A percentile compares a stretch with the other conserved stretches of the same genome.
phyloP scores from a whole-genome alignment of 805 yeast species.

The Candida ipomoeae region DNA sequence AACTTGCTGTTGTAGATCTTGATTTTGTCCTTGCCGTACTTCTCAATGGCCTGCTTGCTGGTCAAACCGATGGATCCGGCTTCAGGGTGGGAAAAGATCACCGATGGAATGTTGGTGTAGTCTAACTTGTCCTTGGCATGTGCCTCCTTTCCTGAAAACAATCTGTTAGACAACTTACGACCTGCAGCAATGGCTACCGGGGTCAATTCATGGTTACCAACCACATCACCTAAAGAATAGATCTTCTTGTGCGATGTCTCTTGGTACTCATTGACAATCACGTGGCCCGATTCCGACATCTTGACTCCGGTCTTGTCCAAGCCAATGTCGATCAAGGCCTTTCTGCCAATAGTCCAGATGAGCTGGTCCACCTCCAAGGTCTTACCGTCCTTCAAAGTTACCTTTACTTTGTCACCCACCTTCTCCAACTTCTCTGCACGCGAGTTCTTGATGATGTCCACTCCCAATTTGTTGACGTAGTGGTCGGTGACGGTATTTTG shows the following conservation, averaged over 20 bases:
- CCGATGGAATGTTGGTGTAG: slow-evolving; percentile 85
- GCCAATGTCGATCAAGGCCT: slow-evolving; percentile 67
- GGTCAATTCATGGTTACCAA: slow-evolving; percentile 88
- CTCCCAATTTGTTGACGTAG: slow-evolving; percentile 71
- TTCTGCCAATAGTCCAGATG: slow-evolving; percentile 94
- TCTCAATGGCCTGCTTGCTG: slow-evolving; percentile 69
- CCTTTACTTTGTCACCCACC: slow-evolving; percentile 34
- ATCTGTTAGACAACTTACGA: slow-evolving; percentile 83
- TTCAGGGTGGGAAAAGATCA: slow-evolving; percentile 97
- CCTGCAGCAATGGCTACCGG: slow-evolving; percentile 99
- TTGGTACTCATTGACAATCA: slow-evolving; percentile 85
- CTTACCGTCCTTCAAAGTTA: slow-evolving; percentile 35
- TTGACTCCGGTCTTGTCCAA: slow-evolving; percentile 73
- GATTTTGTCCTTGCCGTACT: slow-evolving; percentile 76
- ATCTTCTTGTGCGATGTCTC: slow-evolving; percentile 67
- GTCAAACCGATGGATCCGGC: slow-evolving; percentile 90
- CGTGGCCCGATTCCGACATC: slow-evolving; percentile 54
- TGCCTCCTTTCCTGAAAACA: slow-evolving; percentile 71
- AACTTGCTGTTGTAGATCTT: slow-evolving; percentile 81
- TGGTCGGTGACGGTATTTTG: slow-evolving; percentile 75
- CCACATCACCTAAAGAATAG: slow-evolving; percentile 90
- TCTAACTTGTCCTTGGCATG: slow-evolving; percentile 78
- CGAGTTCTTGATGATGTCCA: slow-evolving; percentile 69
- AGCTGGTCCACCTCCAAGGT: slow-evolving; percentile 63
- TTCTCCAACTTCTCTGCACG: slow-evolving; percentile 38